Base-by-base conservation (phyloP, 148 eudicot species). In the Pharnaceum exiguum region DNA sequence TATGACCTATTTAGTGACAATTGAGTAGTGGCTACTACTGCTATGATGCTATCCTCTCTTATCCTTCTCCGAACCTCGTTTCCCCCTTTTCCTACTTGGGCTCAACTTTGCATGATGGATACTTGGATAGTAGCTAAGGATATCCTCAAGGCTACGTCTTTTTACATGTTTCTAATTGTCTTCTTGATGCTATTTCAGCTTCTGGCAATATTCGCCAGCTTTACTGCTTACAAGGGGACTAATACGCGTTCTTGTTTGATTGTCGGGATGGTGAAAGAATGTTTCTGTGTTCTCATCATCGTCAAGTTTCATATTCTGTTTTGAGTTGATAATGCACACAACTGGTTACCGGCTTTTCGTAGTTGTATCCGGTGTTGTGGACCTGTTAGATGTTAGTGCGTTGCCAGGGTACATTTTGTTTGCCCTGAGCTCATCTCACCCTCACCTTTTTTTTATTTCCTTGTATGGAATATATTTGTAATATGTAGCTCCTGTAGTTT, bases 181-280 rank as follows among this genome's bases (percentile, higher is more conserved):
- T 30, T 51, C 32, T 36, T 32, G 24, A 25, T 47, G 23, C 35
- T 66, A 43, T 62, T 36, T 39, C 97, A 90, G 97, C 93, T 53
- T 84, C 97, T 31, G 97, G 97, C 64, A 90, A 87, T 68, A 64
- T 90, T 46, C 81, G 97, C 55, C 97, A 90, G 64, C 81, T 90
- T 21, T 87, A 87, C 60, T 90, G 85, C 78, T 62, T 82, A 60
- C 96, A 84, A 55, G 82, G 89, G 2, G 97, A 91, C 22, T 85
- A 66, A 57, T 26, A 23, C 26, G 18, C 38, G 31, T 49, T 25
- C 28, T 40, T 23, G 48, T 10, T 27, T 8, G 26, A 24, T n/a
- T 19, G 39, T 38, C 13, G 30, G 31, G 62, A 29, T 46, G 22
- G 57, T 47, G 48, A 25, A 55, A 38, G 56, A 43, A 55, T 69